phyloP scores from a whole-genome alignment of 179 eudicot genomes.

The Heliamphora pulchella region DNA sequence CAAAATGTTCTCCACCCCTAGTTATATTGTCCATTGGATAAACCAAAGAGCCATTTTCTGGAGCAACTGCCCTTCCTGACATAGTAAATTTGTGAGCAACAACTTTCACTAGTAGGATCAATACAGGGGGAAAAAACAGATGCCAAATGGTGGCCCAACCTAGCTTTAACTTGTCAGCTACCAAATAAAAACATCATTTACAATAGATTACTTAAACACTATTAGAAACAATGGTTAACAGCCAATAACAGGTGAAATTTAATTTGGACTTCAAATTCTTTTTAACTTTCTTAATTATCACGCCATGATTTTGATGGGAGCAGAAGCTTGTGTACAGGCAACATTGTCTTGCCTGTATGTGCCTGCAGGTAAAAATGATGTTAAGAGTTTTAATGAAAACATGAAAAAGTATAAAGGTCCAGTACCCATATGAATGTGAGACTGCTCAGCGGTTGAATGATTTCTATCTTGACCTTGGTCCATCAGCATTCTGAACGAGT shows the following conservation, averaged over 20 bases:
- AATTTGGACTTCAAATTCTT: not conserved
- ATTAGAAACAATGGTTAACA: not conserved
- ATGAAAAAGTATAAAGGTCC: not conserved
- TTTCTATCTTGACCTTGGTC: conserved; percentile 21
- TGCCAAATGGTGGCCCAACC: not conserved
- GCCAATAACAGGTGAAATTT: not conserved
- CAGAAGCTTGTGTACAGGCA: not conserved
- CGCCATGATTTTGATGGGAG: not conserved
- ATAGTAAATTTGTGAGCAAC: not conserved
- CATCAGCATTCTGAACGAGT: conserved; percentile 16
- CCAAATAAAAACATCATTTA: not conserved
- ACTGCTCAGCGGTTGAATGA: conserved; percentile 19
- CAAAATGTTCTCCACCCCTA: conserved; percentile 16
- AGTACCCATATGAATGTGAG: conserved; percentile 19
- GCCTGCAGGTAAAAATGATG: not conserved
- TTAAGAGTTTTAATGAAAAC: not conserved
- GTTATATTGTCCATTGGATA: conserved; percentile 9
- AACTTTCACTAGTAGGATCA: not conserved
- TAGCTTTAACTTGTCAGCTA: not conserved
- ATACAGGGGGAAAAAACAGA: not conserved
- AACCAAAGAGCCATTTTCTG: conserved; percentile 22
- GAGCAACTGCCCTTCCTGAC: conserved; percentile 24
- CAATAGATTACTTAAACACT: not conserved
- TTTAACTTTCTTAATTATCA: too few species aligned
- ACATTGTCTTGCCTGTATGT: not conserved